Conservation (phyloP, 495 filamentous ascomycete genomes). For the Penicilliopsis zonata region DNA sequence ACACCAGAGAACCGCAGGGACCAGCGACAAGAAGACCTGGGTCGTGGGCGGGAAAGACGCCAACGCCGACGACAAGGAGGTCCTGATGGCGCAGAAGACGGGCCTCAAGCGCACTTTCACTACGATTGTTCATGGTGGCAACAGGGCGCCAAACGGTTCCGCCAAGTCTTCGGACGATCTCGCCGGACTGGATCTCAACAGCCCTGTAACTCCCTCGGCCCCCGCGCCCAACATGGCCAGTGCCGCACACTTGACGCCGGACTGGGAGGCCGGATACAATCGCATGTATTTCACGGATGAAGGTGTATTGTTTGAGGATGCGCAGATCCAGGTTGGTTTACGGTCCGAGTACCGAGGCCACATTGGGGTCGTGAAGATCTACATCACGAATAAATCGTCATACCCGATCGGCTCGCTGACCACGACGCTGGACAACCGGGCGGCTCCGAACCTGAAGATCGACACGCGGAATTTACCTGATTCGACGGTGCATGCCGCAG, state of each 20-base stretch:
- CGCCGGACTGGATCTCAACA: conserved; percentile 68
- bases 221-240: conserved; percentile 74
- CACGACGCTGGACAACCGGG: conserved; percentile 77
- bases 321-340: conserved; percentile 83
- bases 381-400: conserved; percentile 87
- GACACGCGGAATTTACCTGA: conserved; percentile 84
- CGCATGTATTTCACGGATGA: conserved; percentile 66
- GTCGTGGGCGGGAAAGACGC: conserved; percentile 90
- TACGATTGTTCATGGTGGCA: conserved; percentile 38
- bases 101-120: conserved; percentile 79
- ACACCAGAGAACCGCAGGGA: conserved; percentile 83
- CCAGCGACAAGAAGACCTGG: conserved; percentile 92
- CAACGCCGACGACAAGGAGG: conserved; percentile 67
- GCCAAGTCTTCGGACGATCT: conserved; percentile 45
- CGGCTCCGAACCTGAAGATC: conserved; percentile 58
- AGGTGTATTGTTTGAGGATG: conserved; percentile 89
- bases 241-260: conserved; percentile 82
- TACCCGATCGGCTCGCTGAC: conserved; percentile 79
- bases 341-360: conserved; percentile 89
- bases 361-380: conserved; percentile 89
- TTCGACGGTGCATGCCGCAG: conserved; percentile 57
- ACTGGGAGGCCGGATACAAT: conserved; percentile 90
- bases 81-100: conserved; percentile 68
- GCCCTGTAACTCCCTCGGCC: conserved; percentile 41
- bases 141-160: conserved; percentile 39